Evolutionary conservation across 768 basidiomycete genomes (phyloP).

Genomic region (Lentinula edodes): DNA sequence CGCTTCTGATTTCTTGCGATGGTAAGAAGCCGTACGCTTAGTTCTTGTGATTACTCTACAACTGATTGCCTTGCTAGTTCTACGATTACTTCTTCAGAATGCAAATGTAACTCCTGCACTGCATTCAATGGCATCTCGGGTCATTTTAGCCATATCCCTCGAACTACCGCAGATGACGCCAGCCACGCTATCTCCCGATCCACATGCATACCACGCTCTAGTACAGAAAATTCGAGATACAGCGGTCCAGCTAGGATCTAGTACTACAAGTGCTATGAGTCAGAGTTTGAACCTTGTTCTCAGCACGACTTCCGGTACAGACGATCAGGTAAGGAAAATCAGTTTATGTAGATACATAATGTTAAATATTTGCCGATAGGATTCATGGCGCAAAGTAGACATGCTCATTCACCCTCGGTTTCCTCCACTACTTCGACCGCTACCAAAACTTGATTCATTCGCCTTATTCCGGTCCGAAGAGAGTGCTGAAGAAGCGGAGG

Average conservation of each 20-base stretch:
- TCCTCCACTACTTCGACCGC: constrained; percentile 65
- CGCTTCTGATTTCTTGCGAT: constrained; percentile 48
- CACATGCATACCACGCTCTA: constrained; percentile 39
- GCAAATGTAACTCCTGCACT: constrained; percentile 45
- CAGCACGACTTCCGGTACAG: constrained; percentile 24
- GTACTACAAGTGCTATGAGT: constrained; percentile 55
- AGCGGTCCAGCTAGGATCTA: constrained; percentile 44
- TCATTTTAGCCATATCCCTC: constrained; percentile 54
- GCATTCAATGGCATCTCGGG: constrained; percentile 53
- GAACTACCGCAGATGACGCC: constrained; percentile 51
- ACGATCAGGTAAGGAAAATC: constrained; percentile 23
- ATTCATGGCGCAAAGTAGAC: constrained; percentile 34
- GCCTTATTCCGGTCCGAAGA: constrained; percentile 62
- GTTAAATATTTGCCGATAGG: neutral
- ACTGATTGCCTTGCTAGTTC: constrained; percentile 30
- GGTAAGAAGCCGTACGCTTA: constrained; percentile 33
- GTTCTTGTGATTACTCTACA: neutral
- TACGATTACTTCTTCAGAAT: constrained; percentile 42
- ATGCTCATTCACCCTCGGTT: constrained; percentile 73
- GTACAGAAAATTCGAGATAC: constrained; percentile 40
- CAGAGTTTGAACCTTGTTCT: constrained; percentile 56
- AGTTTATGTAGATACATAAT: no score
- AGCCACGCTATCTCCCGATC: constrained; percentile 49
- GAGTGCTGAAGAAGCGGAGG: constrained; percentile 52
- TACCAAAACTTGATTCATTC: constrained; percentile 58